A percentile compares a stretch with the other conserved stretches of the same genome.
Evolutionary conservation across 768 basidiomycete species (phyloP).

Genomic region (Scleroderma bovista): DNA sequence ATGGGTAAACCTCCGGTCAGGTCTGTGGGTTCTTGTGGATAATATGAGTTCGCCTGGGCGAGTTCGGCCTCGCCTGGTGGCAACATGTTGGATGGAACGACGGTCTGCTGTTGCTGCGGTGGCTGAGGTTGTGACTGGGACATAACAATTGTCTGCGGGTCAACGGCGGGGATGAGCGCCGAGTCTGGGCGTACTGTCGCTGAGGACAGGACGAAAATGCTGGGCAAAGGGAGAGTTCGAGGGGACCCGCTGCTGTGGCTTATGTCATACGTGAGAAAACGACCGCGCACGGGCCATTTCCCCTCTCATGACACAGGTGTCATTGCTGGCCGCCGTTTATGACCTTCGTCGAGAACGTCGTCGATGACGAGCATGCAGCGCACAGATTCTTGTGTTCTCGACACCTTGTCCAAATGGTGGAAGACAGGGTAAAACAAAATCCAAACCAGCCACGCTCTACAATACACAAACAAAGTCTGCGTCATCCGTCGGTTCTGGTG

Average conservation of each 20-base stretch:
- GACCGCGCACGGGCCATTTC: slow-evolving; percentile 53
- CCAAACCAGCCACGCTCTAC: slow-evolving; percentile 38
- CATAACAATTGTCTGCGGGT: slow-evolving; percentile 29
- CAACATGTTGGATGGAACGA: slow-evolving; percentile 60
- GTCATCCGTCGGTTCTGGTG: background rate
- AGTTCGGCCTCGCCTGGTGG: slow-evolving; percentile 49
- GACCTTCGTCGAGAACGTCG: slow-evolving; percentile 24
- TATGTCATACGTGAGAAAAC: slow-evolving; percentile 43
- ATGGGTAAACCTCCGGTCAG: slow-evolving; percentile 80
- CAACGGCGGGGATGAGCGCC: slow-evolving; percentile 6
- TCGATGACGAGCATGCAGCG: slow-evolving; percentile 24
- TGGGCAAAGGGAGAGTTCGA: slow-evolving; percentile 28
- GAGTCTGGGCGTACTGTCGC: slow-evolving; percentile 12
- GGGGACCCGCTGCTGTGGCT: slow-evolving; percentile 47
- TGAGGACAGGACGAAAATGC: slow-evolving; percentile 12
- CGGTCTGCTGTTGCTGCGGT: slow-evolving; percentile 41
- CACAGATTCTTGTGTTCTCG: slow-evolving; percentile 47
- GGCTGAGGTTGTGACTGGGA: slow-evolving; percentile 36
- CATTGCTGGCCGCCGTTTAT: slow-evolving; percentile 8
- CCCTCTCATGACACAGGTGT: slow-evolving; percentile 21
- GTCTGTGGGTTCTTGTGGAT: slow-evolving; percentile 73
- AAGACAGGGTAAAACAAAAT: slow-evolving; percentile 76
- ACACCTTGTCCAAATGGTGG: slow-evolving; percentile 61
- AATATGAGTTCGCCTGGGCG: slow-evolving; percentile 51
- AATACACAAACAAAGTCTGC: slow-evolving; percentile 34